A percentile compares a stretch with the other conserved stretches of the same genome.
These are phyloP conservation scores for Candida ulmi DNA, from an alignment of 805 yeast species.

Conservation along the genomic window DNA sequence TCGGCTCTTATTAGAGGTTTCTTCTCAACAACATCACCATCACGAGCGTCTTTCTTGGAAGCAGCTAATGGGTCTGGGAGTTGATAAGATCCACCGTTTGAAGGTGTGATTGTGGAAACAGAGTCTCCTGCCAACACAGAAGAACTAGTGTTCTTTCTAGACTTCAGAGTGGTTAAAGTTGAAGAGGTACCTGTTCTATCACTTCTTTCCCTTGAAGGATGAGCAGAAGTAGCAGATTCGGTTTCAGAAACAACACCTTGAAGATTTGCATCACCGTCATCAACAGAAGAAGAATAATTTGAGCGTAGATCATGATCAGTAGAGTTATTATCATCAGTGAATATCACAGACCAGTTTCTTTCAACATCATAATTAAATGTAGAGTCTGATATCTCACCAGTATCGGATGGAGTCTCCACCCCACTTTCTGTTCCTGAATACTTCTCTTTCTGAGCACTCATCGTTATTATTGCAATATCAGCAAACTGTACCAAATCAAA, in stretches of 20 bases:
- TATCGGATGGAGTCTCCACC: too few relatives aligned
- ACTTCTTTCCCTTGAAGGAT: neutral
- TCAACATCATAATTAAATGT: constrained; percentile 17
- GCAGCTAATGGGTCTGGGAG: neutral
- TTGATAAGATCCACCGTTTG: neutral
- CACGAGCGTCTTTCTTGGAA: neutral
- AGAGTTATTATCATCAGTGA: constrained; percentile 23
- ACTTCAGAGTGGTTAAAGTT: neutral
- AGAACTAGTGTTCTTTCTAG: neutral
- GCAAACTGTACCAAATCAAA: too few relatives aligned
- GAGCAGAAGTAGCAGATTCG: constrained; percentile 8
- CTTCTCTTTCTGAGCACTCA: neutral
- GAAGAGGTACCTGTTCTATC: neutral
- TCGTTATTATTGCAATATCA: too few relatives aligned
- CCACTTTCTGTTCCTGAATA: too few relatives aligned
- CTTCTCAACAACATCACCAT: too few relatives aligned
- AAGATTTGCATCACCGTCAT: constrained; percentile 6
- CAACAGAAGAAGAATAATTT: constrained; percentile 15
- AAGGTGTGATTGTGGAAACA: constrained; percentile 10
- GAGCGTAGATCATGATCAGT: constrained; percentile 23
- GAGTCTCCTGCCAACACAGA: neutral
- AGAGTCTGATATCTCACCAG: constrained; percentile 8
- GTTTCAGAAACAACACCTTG: constrained; percentile 15
- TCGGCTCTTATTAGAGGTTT: constrained; percentile 3
- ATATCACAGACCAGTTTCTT: constrained; percentile 24